Conservation (phyloP, 768 basidiomycete species). For the Amanita inopinata region DNA sequence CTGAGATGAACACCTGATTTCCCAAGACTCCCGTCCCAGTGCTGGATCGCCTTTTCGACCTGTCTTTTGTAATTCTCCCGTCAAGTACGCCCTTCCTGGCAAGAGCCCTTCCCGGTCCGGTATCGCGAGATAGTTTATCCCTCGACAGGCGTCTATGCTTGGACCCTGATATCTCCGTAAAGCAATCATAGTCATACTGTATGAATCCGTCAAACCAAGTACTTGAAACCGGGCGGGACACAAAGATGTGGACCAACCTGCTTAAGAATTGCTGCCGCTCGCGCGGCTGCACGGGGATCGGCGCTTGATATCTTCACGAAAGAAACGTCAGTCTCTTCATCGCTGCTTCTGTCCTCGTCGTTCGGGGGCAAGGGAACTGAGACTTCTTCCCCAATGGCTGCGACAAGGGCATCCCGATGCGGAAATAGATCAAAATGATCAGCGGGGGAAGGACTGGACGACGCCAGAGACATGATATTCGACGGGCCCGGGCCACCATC, state of each 20-base stretch:
- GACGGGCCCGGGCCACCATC: no score
- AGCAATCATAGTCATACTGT: constrained; percentile 82
- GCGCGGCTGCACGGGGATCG: constrained; percentile 79
- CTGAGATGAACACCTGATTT: constrained; percentile 45
- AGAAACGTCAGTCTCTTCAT: constrained; percentile 35
- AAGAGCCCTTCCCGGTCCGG: neutral
- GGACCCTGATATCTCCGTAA: constrained; percentile 36
- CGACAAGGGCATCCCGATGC: no score
- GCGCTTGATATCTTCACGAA: constrained; percentile 79
- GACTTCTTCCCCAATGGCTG: no score
- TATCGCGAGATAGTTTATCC: neutral
- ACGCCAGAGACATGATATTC: neutral
- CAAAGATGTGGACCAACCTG: constrained; percentile 44
- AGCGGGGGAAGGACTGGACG: no score
- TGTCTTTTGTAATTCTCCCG: constrained; percentile 9
- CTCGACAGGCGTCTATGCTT: constrained; percentile 19
- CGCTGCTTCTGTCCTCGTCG: constrained; percentile 16
- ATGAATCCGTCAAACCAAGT: constrained; percentile 5
- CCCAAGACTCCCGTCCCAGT: constrained; percentile 34
- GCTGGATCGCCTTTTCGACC: constrained; percentile 20
- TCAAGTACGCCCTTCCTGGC: constrained; percentile 2
- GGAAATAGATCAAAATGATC: no score
- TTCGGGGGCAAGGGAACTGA: neutral
- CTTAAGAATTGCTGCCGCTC: constrained; percentile 89
- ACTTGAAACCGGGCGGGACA: constrained; percentile 1